phyloP scores from a whole-genome alignment of 2,329 filamentous ascomycete genomes.

The Aspergillus sergii region DNA sequence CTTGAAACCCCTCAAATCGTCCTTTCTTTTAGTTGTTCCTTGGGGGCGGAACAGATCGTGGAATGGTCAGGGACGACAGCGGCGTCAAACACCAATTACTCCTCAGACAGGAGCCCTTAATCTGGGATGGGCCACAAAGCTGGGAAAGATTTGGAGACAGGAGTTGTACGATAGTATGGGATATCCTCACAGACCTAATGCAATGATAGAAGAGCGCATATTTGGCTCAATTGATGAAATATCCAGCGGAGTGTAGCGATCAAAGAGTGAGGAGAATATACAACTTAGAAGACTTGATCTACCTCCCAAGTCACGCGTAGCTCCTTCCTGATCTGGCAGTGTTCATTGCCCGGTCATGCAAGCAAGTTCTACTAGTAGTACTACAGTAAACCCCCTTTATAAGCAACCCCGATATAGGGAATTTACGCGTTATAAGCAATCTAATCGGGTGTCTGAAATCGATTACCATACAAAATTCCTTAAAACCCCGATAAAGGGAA shows the following conservation, averaged over 20 bases:
- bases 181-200: neutral
- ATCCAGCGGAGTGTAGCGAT: neutral
- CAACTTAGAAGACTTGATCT: neutral
- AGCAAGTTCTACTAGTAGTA: no score
- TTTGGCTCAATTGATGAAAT: neutral
- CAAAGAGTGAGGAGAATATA: neutral
- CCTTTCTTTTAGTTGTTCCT: constrained; percentile 1
- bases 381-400: no score
- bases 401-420: no score
- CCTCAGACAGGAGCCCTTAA: neutral
- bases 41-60: neutral
- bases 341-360: neutral
- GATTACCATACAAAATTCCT: no score
- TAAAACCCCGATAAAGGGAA: no score
- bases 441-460: no score
- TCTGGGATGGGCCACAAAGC: neutral
- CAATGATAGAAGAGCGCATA: neutral
- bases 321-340: neutral
- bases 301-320: neutral
- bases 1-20: neutral
- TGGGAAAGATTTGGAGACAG: neutral
- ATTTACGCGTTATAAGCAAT: no score
- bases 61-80: neutral
- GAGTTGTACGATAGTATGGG: constrained; percentile 8
- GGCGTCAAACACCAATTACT: neutral